Evolutionary conservation across 441 rosid genomes (phyloP).

Genomic region (Gossypium davidsonii): DNA sequence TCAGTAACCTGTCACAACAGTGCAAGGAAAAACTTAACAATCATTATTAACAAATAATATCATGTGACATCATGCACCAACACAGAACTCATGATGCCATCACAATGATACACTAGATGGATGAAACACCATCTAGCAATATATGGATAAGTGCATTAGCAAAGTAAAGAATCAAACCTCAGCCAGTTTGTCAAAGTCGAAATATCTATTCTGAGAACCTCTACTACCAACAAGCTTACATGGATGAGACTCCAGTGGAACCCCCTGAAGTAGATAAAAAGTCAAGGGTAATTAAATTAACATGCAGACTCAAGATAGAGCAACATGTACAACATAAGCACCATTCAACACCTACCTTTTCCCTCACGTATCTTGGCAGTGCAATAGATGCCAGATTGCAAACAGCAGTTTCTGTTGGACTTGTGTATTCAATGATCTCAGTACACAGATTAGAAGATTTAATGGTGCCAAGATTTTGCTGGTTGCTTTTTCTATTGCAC

Average conservation of each 20-base stretch:
- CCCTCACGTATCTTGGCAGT: slow-evolving; percentile 72
- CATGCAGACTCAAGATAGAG: not conserved
- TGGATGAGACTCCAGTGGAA: slow-evolving; percentile 66
- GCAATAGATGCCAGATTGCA: slow-evolving; percentile 94
- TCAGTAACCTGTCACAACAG: slow-evolving; percentile 50
- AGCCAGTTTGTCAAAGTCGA: slow-evolving; percentile 76
- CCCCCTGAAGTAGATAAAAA: slow-evolving; percentile 36
- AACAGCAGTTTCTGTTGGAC: slow-evolving; percentile 91
- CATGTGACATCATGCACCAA: not conserved
- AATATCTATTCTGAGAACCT: slow-evolving; percentile 59
- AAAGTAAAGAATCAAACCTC: slow-evolving; percentile 45
- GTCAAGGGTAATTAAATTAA: slow-evolving; percentile 1
- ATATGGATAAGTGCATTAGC: not conserved
- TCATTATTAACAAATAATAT: not conserved
- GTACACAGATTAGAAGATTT: slow-evolving; percentile 90
- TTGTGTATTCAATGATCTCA: slow-evolving; percentile 78
- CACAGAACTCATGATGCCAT: not conserved
- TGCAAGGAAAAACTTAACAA: not conserved
- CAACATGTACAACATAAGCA: not conserved
- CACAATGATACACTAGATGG: not conserved
- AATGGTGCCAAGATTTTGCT: slow-evolving; percentile 87
- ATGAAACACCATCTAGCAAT: not conserved
- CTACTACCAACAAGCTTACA: slow-evolving; percentile 76
- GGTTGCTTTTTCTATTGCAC: slow-evolving; percentile 84
- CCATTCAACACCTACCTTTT: slow-evolving; percentile 36